Conservation (phyloP, 1,139 yeast species). For the Kodamaea alishanica region DNA sequence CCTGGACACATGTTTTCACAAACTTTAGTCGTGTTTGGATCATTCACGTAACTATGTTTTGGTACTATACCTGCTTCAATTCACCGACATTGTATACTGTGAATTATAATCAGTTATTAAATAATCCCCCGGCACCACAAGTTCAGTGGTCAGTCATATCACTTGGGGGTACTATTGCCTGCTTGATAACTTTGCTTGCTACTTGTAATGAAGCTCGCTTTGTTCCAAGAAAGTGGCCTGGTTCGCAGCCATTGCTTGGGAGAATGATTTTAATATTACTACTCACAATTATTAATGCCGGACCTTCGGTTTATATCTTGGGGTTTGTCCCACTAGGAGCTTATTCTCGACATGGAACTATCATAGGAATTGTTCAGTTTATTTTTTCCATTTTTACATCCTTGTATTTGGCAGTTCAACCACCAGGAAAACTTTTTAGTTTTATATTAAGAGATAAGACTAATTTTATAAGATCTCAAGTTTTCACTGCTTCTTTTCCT, state of each 20-base stretch:
- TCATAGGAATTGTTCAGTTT: constrained; percentile 57
- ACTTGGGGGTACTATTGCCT: constrained; percentile 69
- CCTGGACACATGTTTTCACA: constrained; percentile 74
- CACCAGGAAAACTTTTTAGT: constrained; percentile 52
- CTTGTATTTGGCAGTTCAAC: constrained; percentile 51
- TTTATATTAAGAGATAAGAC: constrained; percentile 8
- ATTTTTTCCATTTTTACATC: constrained; percentile 58
- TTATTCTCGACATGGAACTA: constrained; percentile 46
- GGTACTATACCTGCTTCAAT: constrained; percentile 80
- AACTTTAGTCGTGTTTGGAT: constrained; percentile 85
- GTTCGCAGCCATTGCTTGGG: constrained; percentile 47
- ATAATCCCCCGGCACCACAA: constrained; percentile 65
- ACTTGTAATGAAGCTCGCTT: constrained; percentile 59
- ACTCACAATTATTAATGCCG: constrained; percentile 46
- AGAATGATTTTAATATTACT: constrained; percentile 43
- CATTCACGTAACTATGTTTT: constrained; percentile 69
- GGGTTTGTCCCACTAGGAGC: constrained; percentile 50
- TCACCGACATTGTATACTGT: constrained; percentile 73
- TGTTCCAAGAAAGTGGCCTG: constrained; percentile 71
- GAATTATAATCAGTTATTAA: constrained; percentile 51
- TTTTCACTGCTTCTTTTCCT: constrained; percentile 55
- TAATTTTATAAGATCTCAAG: constrained; percentile 11
- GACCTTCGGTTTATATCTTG: constrained; percentile 63
- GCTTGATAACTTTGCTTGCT: constrained; percentile 61
- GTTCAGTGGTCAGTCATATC: constrained; percentile 61